Evolutionary conservation across 2,329 filamentous ascomycete species (phyloP), one percentile per base, ranked within the genome.

Genomic region (Verticillium albo-atrum): DNA sequence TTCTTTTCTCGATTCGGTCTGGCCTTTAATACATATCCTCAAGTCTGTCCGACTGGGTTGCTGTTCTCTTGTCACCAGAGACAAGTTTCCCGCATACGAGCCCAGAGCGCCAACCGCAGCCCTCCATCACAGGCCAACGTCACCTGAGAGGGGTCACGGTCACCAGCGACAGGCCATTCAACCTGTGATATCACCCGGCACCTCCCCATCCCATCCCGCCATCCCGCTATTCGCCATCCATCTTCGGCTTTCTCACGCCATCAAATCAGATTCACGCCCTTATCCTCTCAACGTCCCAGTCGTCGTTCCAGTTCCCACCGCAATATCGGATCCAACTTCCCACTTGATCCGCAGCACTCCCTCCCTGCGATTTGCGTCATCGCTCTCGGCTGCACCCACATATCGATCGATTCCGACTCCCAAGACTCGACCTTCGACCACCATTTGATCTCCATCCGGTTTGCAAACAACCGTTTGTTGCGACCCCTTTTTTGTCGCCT

Each of bases 251-350:
- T 28, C 10, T 23, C 20, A 17, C 54, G 23, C 37, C 25, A 30
- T 56, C 54, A 56, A 42, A 56, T 56, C 54, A 42, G 20, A 55
- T 50, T 23, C 42, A 23, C n/a, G 6, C 42, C 14, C 14, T 50
- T 23, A 14, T 50, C 10, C 42, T 50, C 42, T 23, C 42, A 23
- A 7, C 20, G 42, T 50, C 20, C 42, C 28, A 54, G 28, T 17
- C 30, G 32, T 34, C 54, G 54, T 55, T 28, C 27, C 34, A 35
- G 15, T 56, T 56, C 17, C 34, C 37, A 28, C 54, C 35, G 25
- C 54, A 35, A 56, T 27, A 37, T 56, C 54, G 37, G 34, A 56
- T 56, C 54, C 54, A 35, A 56, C 54, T 56, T 56, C 54, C 54
- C 54, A 56, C 54, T 47, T 56, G 42, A 26, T 47, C 54, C 34